Evolutionary conservation across 2,329 filamentous ascomycete species (phyloP).

Genomic region (Pseudogymnoascus sp.): DNA sequence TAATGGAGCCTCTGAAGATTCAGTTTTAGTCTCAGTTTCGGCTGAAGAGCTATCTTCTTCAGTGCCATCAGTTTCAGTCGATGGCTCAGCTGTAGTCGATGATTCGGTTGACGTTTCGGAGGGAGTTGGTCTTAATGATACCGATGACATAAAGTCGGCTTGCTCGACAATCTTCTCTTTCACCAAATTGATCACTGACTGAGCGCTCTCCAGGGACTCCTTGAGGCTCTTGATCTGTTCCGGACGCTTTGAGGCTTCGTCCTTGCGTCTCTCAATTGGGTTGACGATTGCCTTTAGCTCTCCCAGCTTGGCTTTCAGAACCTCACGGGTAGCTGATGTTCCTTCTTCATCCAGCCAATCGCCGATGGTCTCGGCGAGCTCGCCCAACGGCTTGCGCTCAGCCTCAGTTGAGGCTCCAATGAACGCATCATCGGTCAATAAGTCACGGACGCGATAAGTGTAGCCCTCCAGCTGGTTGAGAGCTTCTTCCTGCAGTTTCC

Average conservation of each 20-base stretch:
- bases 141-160: slow-evolving; percentile 31
- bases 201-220: slow-evolving; percentile 61
- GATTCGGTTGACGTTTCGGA: slow-evolving; percentile 40
- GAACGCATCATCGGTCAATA: slow-evolving; percentile 71
- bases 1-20: slow-evolving; percentile 26
- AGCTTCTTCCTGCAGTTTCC: slow-evolving; percentile 70
- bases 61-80: slow-evolving; percentile 42
- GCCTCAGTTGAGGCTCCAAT: slow-evolving; percentile 59
- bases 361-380: slow-evolving; percentile 58
- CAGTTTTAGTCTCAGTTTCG: slow-evolving; percentile 22
- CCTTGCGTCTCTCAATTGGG: slow-evolving; percentile 66
- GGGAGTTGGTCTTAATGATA: slow-evolving; percentile 26
- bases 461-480: slow-evolving; percentile 89
- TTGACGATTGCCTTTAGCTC: slow-evolving; percentile 67
- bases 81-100: slow-evolving; percentile 32
- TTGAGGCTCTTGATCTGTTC: slow-evolving; percentile 58
- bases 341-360: slow-evolving; percentile 92
- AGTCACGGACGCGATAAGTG: slow-evolving; percentile 80
- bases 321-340: slow-evolving; percentile 62
- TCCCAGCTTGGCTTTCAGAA: slow-evolving; percentile 68
- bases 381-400: slow-evolving; percentile 57
- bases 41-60: slow-evolving; percentile 59
- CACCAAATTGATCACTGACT: slow-evolving; percentile 61
- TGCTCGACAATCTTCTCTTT: slow-evolving; percentile 51
- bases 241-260: slow-evolving; percentile 65